Evolutionary conservation across 305 asterid species (phyloP), one percentile per base, ranked within the genome.

Genomic region (Withania somnifera): DNA sequence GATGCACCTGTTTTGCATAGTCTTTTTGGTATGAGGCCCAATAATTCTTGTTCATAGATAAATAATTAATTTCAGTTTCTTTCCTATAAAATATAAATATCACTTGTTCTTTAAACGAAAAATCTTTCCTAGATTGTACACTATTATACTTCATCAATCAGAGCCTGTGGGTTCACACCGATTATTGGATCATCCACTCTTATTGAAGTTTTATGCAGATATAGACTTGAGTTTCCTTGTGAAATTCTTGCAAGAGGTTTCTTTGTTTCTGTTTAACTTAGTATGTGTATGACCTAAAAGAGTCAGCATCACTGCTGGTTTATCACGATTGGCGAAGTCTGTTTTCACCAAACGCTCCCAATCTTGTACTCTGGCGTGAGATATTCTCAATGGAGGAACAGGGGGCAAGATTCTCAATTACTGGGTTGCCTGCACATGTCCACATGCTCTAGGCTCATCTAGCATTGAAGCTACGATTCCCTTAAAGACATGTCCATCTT

Each of bases 401-500:
- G 1, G 95, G 87, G 52, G 97, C 94, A 32, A 91, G 95, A 11
- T 87, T 84, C 77, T 91, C 93, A n/a, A 89, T 87, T 19, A 91
- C 67, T 0, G 91, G 19, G 97, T 95, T 78, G 95, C 86, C 73
- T 88, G 89, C 5, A 94, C 82, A 22, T 97, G 93, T 51, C 95
- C 95, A 82, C 98, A 92, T 13, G 87, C 95, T 86, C 95, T 87
- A 51, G 96, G 81, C 83, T 92, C 96, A 38, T 89, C 93, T 3
- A 95, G 92, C 96, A 92, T 45, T 10, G 97, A 83, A 75, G 97
- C 94, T 28, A 93, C 95, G 20, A 89, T 85, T 79, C 96, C 97
- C 87, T 92, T 93, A 69, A 89, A 93, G 28, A 87, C 86, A 82
- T 90, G 85, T 54, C 93, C 97, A 36, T 93, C 97, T 83, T 83